Base-by-base conservation (phyloP, 225 moss, liverwort and hornwort genomes). In the Thuidium tamariscinum region DNA sequence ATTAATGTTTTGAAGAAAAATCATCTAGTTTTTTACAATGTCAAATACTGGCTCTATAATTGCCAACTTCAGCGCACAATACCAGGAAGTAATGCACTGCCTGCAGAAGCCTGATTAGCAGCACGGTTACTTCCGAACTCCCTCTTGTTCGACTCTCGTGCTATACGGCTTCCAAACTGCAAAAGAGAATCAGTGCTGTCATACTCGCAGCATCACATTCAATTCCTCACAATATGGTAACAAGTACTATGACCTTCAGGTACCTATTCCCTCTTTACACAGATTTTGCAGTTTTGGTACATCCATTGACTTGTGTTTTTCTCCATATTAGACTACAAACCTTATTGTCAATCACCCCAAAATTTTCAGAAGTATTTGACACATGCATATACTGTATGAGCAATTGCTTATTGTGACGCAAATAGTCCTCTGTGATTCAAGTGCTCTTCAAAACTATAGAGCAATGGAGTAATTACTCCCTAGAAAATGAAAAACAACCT, bases 81-180 rank as follows among this genome's bases (percentile, higher is more conserved):
- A 83, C 84, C 76, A 83, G 87, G 90, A 80, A 94, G 84, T 85
- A 92, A 67, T 82, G 93, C 94, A 89, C 95, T 95, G 66, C 99
- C 99, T 77, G 99, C 99, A 77, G 97, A 96, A 59, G 94, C 97
- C 72, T 94, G 95, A 83, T 99, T 97, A 73, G 99, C 99, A 90
- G 99, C 96, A 32, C 97, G 94, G 77, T 99, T 97, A 81, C 99
- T 97, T 71, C 98, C 98, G 74, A 97, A 99, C 65, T 95, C 94
- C 86, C 83, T 93, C 29, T 93, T 93, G 87, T 99, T 99, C 30
- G 98, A 99, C 89, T 96, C 97, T 73, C 91, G 95, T 80, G 98
- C 98, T 64, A 99, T 95, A 42, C 98, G 96, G 83, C 95, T 97
- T 79, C 98, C 98, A 89, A 99, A 97, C 98, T 99, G 94, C 88